Base-by-base conservation (phyloP, 164 flowering plant species). In the Annona squamosa region DNA sequence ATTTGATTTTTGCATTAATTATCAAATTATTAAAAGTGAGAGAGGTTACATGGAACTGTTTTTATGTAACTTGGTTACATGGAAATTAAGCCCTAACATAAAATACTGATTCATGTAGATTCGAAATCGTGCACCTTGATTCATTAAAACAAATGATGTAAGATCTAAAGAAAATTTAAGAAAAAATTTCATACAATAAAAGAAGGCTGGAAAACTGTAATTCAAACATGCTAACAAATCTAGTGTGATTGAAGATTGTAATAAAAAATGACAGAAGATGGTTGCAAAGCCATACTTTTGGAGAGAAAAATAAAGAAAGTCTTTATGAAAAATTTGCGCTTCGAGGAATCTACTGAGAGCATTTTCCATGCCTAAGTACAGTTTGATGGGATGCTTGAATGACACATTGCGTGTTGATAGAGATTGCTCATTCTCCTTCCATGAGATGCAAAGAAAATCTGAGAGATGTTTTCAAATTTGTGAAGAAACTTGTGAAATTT, bases 321-420 rank as follows among this genome's bases (percentile, higher is more conserved):
- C 37, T 68, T 52, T 52, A 52, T 52, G 59, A 7, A 52, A 52
- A 26, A 26, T 26, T 16, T 52, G 9, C 13, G 59, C 59, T 0
- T 52, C 59, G 13, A 2, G 59, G 19, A 70, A n/a, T 47, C 37
- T 41, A 72, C 19, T 42, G 48, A 59, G 48, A n/a, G 4, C 7
- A 26, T 68, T 45, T 57, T 3, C 37, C 78, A 68, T 90, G 91
- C 99, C 99, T 76, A 95, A 85, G 75, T 90, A 93, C 2, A 95
- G 7, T 83, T 95, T 95, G 56, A 95, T 91, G 16, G 99, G 99
- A 83, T 95, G 99, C 69, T 85, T 91, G 80, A 95, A 95, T 68
- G 93, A 89, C 43, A 85, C 74, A 71, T 90, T 87, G 76, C 99
- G 99, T 1, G 83, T 77, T 76, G 86, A 82, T 70, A 91, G 97